Evolutionary conservation across 208 protist species (phyloP), one percentile per base, ranked within the genome.

Genomic region (Vickermania spadyakhi): DNA sequence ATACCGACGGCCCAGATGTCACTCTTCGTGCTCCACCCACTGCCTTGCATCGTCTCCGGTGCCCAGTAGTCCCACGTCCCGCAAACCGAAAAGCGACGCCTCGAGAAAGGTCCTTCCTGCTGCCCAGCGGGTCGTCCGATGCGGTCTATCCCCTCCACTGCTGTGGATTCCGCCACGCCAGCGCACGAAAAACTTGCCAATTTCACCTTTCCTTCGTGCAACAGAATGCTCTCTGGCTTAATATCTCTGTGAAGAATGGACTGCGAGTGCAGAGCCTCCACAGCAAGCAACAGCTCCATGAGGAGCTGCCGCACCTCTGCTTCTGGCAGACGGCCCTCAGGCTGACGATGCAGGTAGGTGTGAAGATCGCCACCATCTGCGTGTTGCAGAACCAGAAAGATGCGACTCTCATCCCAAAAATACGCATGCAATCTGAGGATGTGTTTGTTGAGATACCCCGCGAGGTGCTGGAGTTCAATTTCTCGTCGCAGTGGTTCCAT

Each of bases 351-450:
- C 53, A 83, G 56, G 5, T 98, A 66, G 28, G 78, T 73, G 58
- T 97, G 92, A 21, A 98, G 72, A 66, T 97, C 89, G 13, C 96
- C 97, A 51, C 79, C 58, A 5, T 89, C 68, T 2, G 93, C 94
- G 70, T 91, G 98, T 56, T 99, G 97, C 7, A 99, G 74, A 53
- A 98, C 98, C 2, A 99, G 69, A 67, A 97, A 98, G 0, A 99
- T 73, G 5, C 91, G 71, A 2, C 70, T 76, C 13, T 83, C 55
- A 71, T 99, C 97, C 70, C 98, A 96, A 53, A 99, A 99, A 60
- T 98, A 98, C 13, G 81, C 94, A 63, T 75, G 94, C 13, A 99
- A 45, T 18, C 96, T 78, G 25, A 98, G 64, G 51, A 99, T 93
- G 59, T 99, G 96, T 13, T 66, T 60, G 64, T 98, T 92, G 26